Evolutionary conservation across 345 rosid species (phyloP), one percentile per base, ranked within the genome.

Genomic region (Eucalyptus erythrocorys): DNA sequence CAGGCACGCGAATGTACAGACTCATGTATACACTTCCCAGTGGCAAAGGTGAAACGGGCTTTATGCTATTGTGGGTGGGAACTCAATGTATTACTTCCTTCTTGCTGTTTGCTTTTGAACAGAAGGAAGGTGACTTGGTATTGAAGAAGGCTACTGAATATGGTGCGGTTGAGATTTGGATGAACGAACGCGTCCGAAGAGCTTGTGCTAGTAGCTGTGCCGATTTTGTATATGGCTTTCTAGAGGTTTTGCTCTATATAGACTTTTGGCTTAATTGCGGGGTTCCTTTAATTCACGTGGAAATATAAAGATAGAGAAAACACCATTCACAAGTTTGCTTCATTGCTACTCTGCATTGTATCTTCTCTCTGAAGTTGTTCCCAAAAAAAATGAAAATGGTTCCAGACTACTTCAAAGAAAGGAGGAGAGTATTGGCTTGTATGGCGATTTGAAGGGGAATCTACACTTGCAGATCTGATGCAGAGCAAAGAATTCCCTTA

Each of bases 91-190:
- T 76, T 10, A 14, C 17, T 32, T 59, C 53, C n/a, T 14, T 43
- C 85, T 55, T 19, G 84, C 68, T 50, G 87, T 88, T 88, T 93
- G 88, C 53, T 47, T 84, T 88, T 91, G 50, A 51, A 34, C 90
- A 92, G 95, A 94, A 92, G 92, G 96, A 93, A 61, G 96, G 97
- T 49, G 97, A 97, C 91, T 93, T 96, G 89, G 98, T 98, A 53
- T 87, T 98, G 95, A 98, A 98, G 94, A 98, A 95, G 96, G 99
- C 99, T 32, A 95, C 98, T 87, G 98, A 97, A 89, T 97, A 94
- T 84, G 99, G 99, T 45, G 99, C 98, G 1, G 99, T 96, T 51
- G 99, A 97, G 87, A 97, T 97, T 90, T 97, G 99, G 99, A 97
- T 97, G 98, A 97, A 97, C 48, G 99, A 97, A 89, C 98, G 98